A percentile compares a stretch with the other conserved stretches of the same genome.
Evolutionary conservation across 306 rosid species (phyloP).

Genomic region (Begonia fuchsioides): DNA sequence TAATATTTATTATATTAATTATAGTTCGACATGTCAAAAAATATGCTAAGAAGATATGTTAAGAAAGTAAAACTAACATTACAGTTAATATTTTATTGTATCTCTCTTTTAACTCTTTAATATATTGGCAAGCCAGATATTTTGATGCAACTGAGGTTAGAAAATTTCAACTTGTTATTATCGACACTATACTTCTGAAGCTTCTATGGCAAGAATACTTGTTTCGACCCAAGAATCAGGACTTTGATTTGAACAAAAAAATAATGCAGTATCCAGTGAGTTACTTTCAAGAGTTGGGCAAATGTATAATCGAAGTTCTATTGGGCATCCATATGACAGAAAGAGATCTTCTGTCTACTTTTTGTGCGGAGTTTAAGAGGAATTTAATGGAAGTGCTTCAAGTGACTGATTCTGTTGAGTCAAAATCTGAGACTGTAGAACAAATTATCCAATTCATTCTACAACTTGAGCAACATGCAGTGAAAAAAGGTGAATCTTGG

Average conservation of each 20-base stretch:
- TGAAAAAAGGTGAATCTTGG: conserved; percentile 63
- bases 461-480: conserved; percentile 54
- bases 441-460: conserved; percentile 43
- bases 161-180: conserved; percentile 38
- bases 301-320: conserved; percentile 55
- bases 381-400: conserved; percentile 35
- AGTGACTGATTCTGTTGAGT: conserved; percentile 21
- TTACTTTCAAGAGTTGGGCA: conserved; percentile 63
- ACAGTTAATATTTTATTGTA: not conserved
- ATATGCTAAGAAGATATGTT: too few species aligned
- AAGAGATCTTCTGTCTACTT: conserved; percentile 35
- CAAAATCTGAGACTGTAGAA: conserved; percentile 27
- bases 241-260: conserved; percentile 24
- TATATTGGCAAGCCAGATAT: conserved; percentile 39
- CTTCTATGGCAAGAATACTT: conserved; percentile 61
- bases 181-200: conserved; percentile 53
- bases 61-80: too few species aligned
- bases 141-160: conserved; percentile 36
- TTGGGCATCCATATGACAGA: conserved; percentile 38
- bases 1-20: too few species aligned
- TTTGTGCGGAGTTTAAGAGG: conserved; percentile 44
- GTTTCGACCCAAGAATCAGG: conserved; percentile 17
- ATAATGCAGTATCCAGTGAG: conserved; percentile 30
- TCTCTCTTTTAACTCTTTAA: conserved; percentile 6
- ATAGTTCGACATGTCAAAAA: too few species aligned